Evolutionary conservation across 2,329 filamentous ascomycete species (phyloP), one percentile per base, ranked within the genome.

Genomic region (Paraphoma chrysanthemicola): DNA sequence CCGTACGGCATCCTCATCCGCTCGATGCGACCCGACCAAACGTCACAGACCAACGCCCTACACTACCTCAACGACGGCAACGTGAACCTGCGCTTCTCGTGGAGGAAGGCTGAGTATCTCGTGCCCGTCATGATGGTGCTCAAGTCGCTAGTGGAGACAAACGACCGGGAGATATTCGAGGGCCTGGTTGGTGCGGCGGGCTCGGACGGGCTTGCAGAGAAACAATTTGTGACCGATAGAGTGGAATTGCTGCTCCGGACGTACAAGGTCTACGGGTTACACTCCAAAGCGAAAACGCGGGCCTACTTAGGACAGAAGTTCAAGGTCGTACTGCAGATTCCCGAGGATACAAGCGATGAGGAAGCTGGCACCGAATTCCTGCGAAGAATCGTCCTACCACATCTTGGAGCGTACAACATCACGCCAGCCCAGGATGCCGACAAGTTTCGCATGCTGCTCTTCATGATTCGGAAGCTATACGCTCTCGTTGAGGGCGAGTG

Each of bases 401-500:
- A 99, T 79, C 83, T 99, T 16, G 94, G 94, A 54, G 93, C 92
- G 66, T 84, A 90, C 62, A 84, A 95, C 62, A 92, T 97, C 33
- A 94, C 91, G 0, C 90, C 93, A 59, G 83, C 87, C 53, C 91
- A 97, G 77, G 90, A 98, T 69, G 84, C 84, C 44, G 93, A 98
- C 82, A 99, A 99, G 78, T 98, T 96, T 80, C 90, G 90, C 66
- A 88, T 97, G 86, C 81, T 98, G 44, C 82, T 98, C 43, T 96
- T 98, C 80, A 98, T 98, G 93, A 91, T 93, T 69, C 86, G 94
- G 63, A 99, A 99, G 78, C 86, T 99, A 31, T 99, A 99, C 72
- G 87, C 93, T 12, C 83, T 99, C 47, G 94, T 95, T 8, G 93
- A 93, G 58, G 93, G 94, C 53, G 94, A 97, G 63, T 98, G 94